These are phyloP conservation scores for Trichosporon sp. DNA, from an alignment of 1,284 basidiomycete genomes.

Conservation along the genomic window DNA sequence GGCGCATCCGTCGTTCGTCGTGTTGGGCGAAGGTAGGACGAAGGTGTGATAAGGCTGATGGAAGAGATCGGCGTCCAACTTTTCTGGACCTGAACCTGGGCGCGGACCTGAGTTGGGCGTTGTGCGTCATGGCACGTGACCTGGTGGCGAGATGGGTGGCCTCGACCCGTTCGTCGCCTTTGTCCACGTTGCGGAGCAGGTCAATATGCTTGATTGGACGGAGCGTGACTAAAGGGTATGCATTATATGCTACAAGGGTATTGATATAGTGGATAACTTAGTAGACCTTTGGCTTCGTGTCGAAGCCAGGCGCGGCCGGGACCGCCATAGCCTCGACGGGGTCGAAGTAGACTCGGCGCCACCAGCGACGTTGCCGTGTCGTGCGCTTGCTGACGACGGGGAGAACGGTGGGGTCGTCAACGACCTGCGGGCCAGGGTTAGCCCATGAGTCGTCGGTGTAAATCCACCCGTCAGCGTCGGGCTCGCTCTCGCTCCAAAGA, in stretches of 20 bases:
- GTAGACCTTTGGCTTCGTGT: background rate
- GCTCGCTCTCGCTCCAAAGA: conserved; percentile 49
- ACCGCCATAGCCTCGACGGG: background rate
- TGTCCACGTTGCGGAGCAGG: background rate
- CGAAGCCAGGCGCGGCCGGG: background rate
- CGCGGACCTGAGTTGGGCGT: background rate
- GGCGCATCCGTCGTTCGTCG: conserved; percentile 34
- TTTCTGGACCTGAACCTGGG: background rate
- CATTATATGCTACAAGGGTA: background rate
- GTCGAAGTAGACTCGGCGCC: conserved; percentile 30
- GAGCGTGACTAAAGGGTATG: no score
- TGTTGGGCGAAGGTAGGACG: background rate
- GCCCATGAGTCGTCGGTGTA: conserved; percentile 56
- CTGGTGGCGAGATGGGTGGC: background rate
- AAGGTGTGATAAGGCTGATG: no score
- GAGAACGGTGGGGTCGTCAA: conserved; percentile 3
- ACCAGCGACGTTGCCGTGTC: conserved; percentile 33
- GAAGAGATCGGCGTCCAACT: background rate
- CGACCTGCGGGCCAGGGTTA: conserved; percentile 18
- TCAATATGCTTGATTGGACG: background rate
- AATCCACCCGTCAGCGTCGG: conserved; percentile 54
- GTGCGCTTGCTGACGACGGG: conserved; percentile 22
- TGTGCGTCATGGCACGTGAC: conserved; percentile 15
- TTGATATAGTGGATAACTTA: background rate
- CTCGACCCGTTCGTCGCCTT: background rate